Evolutionary conservation across 2,329 filamentous ascomycete species (phyloP).

Genomic region (Cladosporium sp.): DNA sequence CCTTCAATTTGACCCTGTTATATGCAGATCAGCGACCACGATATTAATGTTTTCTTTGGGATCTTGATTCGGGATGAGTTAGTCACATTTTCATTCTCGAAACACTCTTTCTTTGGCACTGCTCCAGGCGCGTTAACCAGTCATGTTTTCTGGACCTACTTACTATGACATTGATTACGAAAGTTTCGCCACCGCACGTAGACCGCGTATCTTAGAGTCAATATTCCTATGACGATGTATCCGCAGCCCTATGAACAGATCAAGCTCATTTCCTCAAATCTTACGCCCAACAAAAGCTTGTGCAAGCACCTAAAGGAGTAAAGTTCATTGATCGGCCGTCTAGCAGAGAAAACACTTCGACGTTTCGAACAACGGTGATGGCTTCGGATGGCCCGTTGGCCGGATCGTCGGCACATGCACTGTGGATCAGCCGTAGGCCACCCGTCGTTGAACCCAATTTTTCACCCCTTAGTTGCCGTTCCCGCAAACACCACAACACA

Average conservation of each 20-base stretch:
- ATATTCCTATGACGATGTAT: not conserved
- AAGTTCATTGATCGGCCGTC: not conserved
- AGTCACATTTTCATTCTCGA: not conserved
- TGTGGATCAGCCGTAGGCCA: conserved; percentile 4
- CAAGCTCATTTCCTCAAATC: not conserved
- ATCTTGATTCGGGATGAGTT: not conserved
- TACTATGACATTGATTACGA: not conserved
- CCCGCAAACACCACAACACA: not conserved
- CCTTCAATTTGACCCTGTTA: not conserved
- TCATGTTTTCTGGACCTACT: not conserved
- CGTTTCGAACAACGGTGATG: not conserved
- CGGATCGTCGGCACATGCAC: conserved; percentile 10
- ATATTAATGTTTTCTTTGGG: not conserved
- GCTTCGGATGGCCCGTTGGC: not conserved
- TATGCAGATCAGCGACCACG: not conserved
- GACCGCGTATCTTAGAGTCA: not conserved
- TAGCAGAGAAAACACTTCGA: conserved; percentile 6
- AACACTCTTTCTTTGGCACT: not conserved
- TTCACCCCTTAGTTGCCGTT: not conserved
- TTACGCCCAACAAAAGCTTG: not conserved
- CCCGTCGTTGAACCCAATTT: not conserved
- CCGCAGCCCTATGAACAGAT: not conserved
- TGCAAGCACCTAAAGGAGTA: not conserved
- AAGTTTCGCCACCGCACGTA: not conserved
- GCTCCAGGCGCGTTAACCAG: not conserved